Evolutionary conservation across 495 filamentous ascomycete species (phyloP).

Genomic region (Geopyxis carbonaria): DNA sequence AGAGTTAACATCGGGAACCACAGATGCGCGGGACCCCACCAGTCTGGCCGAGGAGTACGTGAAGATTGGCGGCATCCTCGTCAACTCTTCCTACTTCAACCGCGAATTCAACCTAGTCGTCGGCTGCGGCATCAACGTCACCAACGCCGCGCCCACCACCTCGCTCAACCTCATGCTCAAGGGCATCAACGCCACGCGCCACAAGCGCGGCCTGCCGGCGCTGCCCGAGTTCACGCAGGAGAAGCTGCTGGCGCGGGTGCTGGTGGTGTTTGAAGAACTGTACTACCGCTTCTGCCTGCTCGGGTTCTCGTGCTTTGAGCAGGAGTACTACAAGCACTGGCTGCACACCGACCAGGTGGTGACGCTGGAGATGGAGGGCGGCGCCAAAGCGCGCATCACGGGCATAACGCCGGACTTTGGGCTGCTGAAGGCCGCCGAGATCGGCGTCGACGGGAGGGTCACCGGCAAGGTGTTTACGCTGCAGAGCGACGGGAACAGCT

Average conservation of each 20-base stretch:
- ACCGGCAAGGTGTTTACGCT: constrained; percentile 69
- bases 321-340: constrained; percentile 72
- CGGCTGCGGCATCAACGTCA: constrained; percentile 77
- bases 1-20: too few relatives aligned
- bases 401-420: constrained; percentile 85
- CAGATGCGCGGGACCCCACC: constrained; percentile 56
- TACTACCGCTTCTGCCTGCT: constrained; percentile 54
- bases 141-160: constrained; percentile 74
- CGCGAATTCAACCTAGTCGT: constrained; percentile 73
- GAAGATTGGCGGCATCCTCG: constrained; percentile 87
- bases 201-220: constrained; percentile 3
- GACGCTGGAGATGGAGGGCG: constrained; percentile 68
- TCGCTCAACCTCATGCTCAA: constrained; percentile 58
- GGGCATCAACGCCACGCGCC: constrained; percentile 14
- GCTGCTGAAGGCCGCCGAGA: constrained; percentile 61
- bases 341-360: constrained; percentile 76
- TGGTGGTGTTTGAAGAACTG: constrained; percentile 61
- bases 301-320: constrained; percentile 61
- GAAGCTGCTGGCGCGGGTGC: constrained; percentile 64
- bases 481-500: constrained; percentile 95
- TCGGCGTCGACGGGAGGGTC: constrained; percentile 59
- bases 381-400: constrained; percentile 58
- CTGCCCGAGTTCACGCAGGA: constrained; percentile 52
- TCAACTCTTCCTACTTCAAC: constrained; percentile 66
- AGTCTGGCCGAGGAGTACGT: constrained; percentile 47